A percentile compares a stretch with the other conserved stretches of the same genome.
phyloP scores from a whole-genome alignment of 208 protist genomes.

The Crithidia fasciculata region DNA sequence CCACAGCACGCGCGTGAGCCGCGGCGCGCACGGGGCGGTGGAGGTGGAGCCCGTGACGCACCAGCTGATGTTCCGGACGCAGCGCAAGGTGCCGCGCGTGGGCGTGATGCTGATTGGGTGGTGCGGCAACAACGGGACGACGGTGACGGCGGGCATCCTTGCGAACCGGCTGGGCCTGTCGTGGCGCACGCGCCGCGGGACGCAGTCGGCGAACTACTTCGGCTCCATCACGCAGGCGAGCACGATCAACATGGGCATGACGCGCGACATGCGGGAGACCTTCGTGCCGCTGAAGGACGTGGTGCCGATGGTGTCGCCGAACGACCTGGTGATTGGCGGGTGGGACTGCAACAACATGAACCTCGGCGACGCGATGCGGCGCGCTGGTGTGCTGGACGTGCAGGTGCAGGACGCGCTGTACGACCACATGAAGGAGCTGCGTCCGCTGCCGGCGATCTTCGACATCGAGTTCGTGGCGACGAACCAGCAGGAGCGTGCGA shows the following conservation, averaged over 20 bases:
- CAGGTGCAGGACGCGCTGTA: conserved; percentile 91
- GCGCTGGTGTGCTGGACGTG: conserved; percentile 95
- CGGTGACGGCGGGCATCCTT: conserved; percentile 95
- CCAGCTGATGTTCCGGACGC: conserved; percentile 90
- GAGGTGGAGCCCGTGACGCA: conserved; percentile 71
- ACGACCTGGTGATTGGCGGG: conserved; percentile 97
- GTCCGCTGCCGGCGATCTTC: conserved; percentile 96
- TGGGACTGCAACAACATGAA: conserved; percentile 98
- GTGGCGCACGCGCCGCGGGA: conserved; percentile 95
- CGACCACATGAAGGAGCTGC: conserved; percentile 90
- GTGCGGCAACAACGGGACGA: conserved; percentile 99
- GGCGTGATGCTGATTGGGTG: conserved; percentile 97
- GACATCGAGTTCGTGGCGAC: conserved; percentile 98
- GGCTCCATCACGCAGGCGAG: conserved; percentile 97
- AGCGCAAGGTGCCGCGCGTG: conserved; percentile 79
- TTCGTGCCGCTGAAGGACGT: conserved; percentile 94
- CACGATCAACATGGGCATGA: conserved; percentile 94
- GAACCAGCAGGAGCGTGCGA: conserved; percentile 97
- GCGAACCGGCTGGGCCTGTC: conserved; percentile 94
- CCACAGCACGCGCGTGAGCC: conserved; percentile 67
- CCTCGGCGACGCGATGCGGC: conserved; percentile 95
- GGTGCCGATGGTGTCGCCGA: conserved; percentile 97
- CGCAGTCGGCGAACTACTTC: conserved; percentile 96
- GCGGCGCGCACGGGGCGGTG: conserved; percentile 42
- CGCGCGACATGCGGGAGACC: conserved; percentile 90